phyloP scores from a whole-genome alignment of 768 basidiomycete species.

The Hypsizygus marmoreus region DNA sequence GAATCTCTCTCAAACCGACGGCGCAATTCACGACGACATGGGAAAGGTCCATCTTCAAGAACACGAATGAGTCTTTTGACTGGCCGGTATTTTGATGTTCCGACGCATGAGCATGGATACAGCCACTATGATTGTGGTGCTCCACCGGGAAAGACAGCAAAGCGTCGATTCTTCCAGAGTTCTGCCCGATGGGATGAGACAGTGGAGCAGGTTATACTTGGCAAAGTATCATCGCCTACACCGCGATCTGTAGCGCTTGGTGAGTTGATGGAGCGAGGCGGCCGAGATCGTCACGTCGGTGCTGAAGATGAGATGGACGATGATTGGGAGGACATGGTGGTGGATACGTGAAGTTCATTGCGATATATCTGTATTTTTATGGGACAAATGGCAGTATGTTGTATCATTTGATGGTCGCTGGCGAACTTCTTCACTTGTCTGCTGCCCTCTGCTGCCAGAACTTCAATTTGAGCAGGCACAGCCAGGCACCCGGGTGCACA shows the following conservation, averaged over 20 bases:
- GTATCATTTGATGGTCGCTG: too few species aligned
- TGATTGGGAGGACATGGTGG: constrained; percentile 29
- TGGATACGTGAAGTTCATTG: constrained; percentile 18
- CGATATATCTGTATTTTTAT: constrained; percentile 14
- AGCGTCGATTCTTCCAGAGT: constrained; percentile 63
- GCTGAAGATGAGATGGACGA: constrained; percentile 25
- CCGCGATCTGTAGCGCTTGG: constrained; percentile 13
- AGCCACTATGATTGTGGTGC: constrained; percentile 40
- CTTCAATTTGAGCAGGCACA: too few species aligned
- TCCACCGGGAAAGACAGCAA: constrained; percentile 43
- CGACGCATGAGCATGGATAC: constrained; percentile 43
- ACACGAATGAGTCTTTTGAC: constrained; percentile 74
- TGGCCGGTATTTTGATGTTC: constrained; percentile 56
- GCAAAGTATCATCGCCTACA: constrained; percentile 17
- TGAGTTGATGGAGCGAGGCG: constrained; percentile 26
- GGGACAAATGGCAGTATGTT: constrained; percentile 27
- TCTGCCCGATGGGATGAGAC: constrained; percentile 36
- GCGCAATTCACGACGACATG: constrained; percentile 30
- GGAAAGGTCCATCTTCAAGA: constrained; percentile 28
- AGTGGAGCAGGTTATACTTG: constrained; percentile 22
- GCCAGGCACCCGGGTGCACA: too few species aligned
- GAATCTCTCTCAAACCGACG: constrained; percentile 29
- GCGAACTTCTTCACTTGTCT: constrained; percentile 24
- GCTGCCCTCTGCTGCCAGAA: constrained; percentile 16
- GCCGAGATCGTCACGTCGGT: constrained; percentile 11